Base-by-base conservation (phyloP, 805 yeast genomes). In the Starmerella powellii region DNA sequence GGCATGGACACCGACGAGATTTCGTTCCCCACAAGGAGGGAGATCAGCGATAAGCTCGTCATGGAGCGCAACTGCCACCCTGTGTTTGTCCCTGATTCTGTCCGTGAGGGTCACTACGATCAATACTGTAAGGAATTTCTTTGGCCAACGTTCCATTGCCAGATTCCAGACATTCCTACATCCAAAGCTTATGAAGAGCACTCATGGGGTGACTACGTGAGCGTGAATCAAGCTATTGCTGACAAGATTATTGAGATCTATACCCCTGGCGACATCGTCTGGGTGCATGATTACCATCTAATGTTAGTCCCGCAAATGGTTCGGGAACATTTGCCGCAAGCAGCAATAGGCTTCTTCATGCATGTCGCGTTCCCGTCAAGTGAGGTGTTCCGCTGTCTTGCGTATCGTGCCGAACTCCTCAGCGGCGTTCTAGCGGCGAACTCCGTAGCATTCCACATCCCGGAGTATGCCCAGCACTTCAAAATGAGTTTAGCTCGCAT, bases 281-380 rank as follows among this genome's bases (percentile, higher is more conserved):
- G 97, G 97, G 69, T 88, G 40, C 94, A 88, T 59, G 98, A 88
- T 61, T 88, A 88, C 58, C 97, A 91, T 62, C 66, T 88, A 47
- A 68, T 91, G 64, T 64, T 88, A 33, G 84, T 87, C 2, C 96
- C 97, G 0, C 70, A 69, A 41, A 78, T 88, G 88, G 71, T 88
- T 3, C 71, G 95, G 46, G 68, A 75, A 44, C 63, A 69, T 49
- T 59, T 86, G 18, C 95, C 96, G 4, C 60, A 74, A 44, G 96
- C 94, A 2, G 76, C 80, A 48, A 86, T 91, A 52, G 96, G 95
- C 0, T 81, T 87, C 53, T 91, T 86, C 61, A 66, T 91, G 44
- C 98, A 91, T 56, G 83, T 88, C 12, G 81, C 97, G 1, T 88
- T 88, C 65, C 98, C 98, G 8, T 82, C 95, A 3, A 77, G 88